phyloP scores from a whole-genome alignment of 2,329 filamentous ascomycete genomes.

The Cordyceps tenuipes region DNA sequence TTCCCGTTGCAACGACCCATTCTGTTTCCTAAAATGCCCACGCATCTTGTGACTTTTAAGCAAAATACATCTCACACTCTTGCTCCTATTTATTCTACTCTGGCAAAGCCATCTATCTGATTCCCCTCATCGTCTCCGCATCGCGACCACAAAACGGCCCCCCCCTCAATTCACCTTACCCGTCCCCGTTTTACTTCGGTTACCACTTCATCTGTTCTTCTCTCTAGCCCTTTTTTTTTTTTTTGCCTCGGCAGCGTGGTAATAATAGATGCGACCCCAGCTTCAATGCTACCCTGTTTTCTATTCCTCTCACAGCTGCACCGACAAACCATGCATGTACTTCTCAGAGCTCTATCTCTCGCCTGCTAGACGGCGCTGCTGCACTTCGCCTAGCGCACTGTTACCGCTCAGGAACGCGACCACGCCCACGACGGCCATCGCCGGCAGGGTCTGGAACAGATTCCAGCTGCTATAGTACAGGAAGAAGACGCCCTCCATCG shows the following conservation, averaged over 20 bases:
- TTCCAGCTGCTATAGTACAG: slow-evolving; percentile 91
- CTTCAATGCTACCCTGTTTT: neutral
- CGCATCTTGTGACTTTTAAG: neutral
- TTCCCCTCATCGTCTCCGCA: slow-evolving; percentile 4
- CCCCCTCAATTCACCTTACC: slow-evolving; percentile 5
- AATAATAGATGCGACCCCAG: neutral
- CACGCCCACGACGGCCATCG: slow-evolving; percentile 56
- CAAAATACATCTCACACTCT: neutral
- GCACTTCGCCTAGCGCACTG: slow-evolving; percentile 86
- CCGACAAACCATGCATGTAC: neutral
- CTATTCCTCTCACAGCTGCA: neutral
- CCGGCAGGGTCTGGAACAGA: slow-evolving; percentile 79
- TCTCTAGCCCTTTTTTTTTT: neutral
- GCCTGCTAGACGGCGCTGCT: slow-evolving; percentile 74
- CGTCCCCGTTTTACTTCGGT: slow-evolving; percentile 9
- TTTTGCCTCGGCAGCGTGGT: slow-evolving; percentile 7
- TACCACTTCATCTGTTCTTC: neutral
- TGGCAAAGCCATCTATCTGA: neutral
- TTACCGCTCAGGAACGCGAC: slow-evolving; percentile 80
- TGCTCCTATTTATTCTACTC: neutral
- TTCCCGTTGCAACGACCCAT: neutral
- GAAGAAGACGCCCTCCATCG: slow-evolving; percentile 88
- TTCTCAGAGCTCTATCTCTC: slow-evolving; percentile 36
- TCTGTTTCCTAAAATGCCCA: too few relatives aligned
- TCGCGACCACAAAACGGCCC: neutral